These are phyloP conservation scores for Closterium sp. DNA, from an alignment of 139 green algal genomes.

Conservation along the genomic window DNA sequence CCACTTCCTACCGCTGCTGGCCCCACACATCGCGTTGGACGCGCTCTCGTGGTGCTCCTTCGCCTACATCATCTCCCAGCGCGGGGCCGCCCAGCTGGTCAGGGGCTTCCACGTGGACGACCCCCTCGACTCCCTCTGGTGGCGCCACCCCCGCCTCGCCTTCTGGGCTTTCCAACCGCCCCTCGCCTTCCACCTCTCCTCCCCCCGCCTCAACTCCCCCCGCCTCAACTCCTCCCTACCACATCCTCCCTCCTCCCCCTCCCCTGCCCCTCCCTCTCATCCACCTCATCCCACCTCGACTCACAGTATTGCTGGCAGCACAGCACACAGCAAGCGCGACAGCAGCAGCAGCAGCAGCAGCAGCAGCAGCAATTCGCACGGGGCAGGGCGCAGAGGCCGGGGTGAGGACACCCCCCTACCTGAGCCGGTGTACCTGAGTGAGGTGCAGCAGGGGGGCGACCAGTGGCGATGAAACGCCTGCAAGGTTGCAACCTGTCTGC, in stretches of 20 bases:
- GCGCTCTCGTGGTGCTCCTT: conserved; percentile 2
- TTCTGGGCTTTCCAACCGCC: neutral
- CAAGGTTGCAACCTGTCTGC: too few relatives aligned
- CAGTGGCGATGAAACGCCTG: neutral
- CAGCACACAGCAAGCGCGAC: neutral
- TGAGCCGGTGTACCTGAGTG: neutral
- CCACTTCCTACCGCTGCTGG: neutral
- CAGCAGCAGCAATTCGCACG: neutral
- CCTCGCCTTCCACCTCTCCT: neutral
- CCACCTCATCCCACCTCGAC: neutral
- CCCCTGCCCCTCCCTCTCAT: neutral
- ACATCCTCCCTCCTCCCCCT: neutral
- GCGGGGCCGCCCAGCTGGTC: neutral
- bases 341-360: neutral
- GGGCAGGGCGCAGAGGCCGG: neutral
- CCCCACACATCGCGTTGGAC: neutral
- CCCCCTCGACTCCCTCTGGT: conserved; percentile 11
- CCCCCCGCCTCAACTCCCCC: neutral
- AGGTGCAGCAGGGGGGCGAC: neutral
- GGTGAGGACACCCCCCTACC: neutral
- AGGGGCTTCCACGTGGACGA: neutral
- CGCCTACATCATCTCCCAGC: conserved; percentile 19
- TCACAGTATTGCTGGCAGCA: too few relatives aligned
- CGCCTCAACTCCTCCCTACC: neutral
- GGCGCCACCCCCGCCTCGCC: neutral